phyloP scores from a whole-genome alignment of 140 eudicot species.

The Stevia rebaudiana region DNA sequence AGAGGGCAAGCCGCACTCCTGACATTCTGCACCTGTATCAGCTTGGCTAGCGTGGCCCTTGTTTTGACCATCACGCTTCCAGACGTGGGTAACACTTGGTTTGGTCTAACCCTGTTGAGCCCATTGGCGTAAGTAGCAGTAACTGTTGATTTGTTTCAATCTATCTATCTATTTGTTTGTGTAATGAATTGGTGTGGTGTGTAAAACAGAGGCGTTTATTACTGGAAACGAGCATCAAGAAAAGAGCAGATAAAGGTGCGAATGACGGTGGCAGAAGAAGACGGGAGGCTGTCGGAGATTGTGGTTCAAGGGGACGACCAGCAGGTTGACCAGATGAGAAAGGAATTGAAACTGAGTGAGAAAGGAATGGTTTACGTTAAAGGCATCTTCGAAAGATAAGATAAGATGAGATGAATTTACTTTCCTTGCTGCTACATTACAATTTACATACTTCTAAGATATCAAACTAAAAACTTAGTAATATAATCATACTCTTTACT shows the following conservation, averaged over 20 bases:
- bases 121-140: conserved; percentile 64
- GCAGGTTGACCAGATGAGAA: conserved; percentile 86
- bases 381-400: conserved; percentile 76
- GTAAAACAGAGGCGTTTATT: conserved; percentile 63
- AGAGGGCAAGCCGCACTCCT: conserved; percentile 86
- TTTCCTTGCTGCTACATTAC: no score
- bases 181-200: neutral
- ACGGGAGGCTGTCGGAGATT: conserved; percentile 66
- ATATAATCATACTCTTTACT: no score
- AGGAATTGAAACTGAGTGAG: conserved; percentile 69
- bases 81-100: conserved; percentile 79
- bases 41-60: conserved; percentile 82
- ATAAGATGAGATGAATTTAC: no score
- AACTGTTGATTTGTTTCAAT: no score
- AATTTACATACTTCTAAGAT: no score
- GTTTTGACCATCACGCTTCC: conserved; percentile 82
- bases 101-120: conserved; percentile 58
- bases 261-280: conserved; percentile 73
- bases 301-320: conserved; percentile 91
- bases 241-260: conserved; percentile 89
- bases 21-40: conserved; percentile 89
- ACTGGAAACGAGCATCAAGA: conserved; percentile 85
- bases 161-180: neutral
- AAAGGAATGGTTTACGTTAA: conserved; percentile 96
- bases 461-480: no score